Evolutionary conservation across 73 alveolate species (phyloP), one percentile per base, ranked within the genome.

Genomic region (Breviolum minutum): DNA sequence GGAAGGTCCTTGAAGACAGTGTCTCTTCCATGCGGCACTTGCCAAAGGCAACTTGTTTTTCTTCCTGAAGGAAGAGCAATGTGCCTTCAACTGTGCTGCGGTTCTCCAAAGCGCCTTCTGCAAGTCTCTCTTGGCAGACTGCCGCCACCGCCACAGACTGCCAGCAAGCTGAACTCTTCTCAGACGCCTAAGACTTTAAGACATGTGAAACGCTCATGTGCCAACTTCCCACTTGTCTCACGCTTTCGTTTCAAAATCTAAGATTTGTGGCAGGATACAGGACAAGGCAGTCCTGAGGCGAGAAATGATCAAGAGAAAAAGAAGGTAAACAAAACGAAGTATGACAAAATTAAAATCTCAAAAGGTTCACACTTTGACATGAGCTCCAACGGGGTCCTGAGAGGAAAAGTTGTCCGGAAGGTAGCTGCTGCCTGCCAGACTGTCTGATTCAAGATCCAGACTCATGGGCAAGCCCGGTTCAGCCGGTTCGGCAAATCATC

Each of bases 131-230:
- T 26, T 30, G 22, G 86, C 86, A 77, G 22, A 77, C 27, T 77
- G 61, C 63, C 86, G 86, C 86, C 86, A 77, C 13, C 27, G 27
- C 86, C 86, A 30, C 86, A n/a, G n/a, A n/a, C 86, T 77, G 63
- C 32, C 86, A 29, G 63, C 86, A 12, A 77, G 86, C 63, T 30
- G 86, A 77, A 77, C 86, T 29, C 86, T 77, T 77, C n/a, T n/a
- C 22, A 13, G 86, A 27, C 62, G 86, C 86, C 86, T 77, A 60
- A 77, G 22, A 29, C 26, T 8, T 77, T 77, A 60, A 77, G 22
- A 29, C 26, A 29, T 77, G 1, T 17, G 26, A 71, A 17, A 20
- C 13, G 26, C 19, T 8, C 19, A 30, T 30, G 13, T 13, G 40
- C 26, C 19, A 71, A 20, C 40, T 71, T 13, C 54, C 54, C 54